A percentile compares a stretch with the other conserved stretches of the same genome.
These are phyloP conservation scores for Ceratonia siliqua DNA, from an alignment of 306 rosid species.

Conservation along the genomic window DNA sequence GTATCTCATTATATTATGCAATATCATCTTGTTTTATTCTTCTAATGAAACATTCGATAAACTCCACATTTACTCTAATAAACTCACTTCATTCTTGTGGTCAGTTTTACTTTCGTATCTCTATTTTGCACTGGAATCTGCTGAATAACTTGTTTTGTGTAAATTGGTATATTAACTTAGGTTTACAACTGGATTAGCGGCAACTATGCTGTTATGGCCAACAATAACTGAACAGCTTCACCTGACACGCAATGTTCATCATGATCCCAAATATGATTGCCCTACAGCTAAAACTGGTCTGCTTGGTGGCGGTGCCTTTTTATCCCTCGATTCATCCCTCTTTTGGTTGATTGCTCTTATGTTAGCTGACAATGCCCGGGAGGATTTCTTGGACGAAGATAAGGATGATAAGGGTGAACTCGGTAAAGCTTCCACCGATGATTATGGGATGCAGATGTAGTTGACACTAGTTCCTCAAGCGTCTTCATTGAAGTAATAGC, in stretches of 20 bases:
- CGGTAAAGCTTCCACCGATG: neutral
- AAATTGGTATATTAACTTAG: constrained; percentile 35
- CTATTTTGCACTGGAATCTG: neutral
- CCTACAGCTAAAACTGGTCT: constrained; percentile 73
- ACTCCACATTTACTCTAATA: too few relatives aligned
- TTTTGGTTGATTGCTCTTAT: constrained; percentile 87
- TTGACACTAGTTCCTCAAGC: constrained; percentile 27
- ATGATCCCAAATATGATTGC: constrained; percentile 24
- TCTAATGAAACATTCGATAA: too few relatives aligned
- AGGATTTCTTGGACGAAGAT: constrained; percentile 73
- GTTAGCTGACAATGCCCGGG: constrained; percentile 78
- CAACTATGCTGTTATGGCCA: constrained; percentile 41
- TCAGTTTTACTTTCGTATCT: neutral
- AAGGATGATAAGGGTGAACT: constrained; percentile 36
- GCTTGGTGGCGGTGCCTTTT: constrained; percentile 89
- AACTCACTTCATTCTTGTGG: too few relatives aligned
- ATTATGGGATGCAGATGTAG: constrained; percentile 19
- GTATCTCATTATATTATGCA: neutral
- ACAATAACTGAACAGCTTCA: constrained; percentile 42
- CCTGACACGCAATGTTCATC: constrained; percentile 18
- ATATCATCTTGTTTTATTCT: neutral
- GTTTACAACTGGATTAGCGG: constrained; percentile 64
- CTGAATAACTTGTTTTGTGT: constrained; percentile 20
- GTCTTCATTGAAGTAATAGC: neutral
- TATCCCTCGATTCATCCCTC: constrained; percentile 81